phyloP scores from a whole-genome alignment of 768 basidiomycete species.

The Mycena rebaudengoi region DNA sequence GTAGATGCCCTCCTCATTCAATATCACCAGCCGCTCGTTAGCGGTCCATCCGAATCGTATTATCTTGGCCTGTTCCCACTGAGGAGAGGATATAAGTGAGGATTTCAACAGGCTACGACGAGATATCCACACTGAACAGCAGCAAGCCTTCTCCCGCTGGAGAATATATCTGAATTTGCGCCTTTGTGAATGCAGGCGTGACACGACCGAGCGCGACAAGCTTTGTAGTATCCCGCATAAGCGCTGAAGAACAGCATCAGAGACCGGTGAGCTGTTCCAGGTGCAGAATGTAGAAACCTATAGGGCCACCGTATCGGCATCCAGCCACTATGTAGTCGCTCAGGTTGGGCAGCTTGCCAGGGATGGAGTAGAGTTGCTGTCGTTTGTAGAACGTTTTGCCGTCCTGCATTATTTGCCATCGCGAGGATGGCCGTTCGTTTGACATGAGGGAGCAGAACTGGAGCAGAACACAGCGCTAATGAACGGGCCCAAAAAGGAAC shows the following conservation, averaged over 20 bases:
- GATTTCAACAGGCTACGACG: constrained; percentile 15
- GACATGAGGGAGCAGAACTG: constrained; percentile 7
- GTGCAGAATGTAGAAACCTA: constrained; percentile 62
- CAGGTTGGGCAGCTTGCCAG: constrained; percentile 81
- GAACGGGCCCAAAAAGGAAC: background rate
- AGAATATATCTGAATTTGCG: constrained; percentile 90
- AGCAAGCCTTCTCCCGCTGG: constrained; percentile 80
- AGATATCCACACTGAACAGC: constrained; percentile 74
- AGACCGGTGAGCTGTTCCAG: background rate
- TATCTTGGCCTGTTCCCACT: constrained; percentile 94
- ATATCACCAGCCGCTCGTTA: constrained; percentile 83
- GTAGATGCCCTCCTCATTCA: constrained; percentile 94
- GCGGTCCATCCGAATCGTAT: constrained; percentile 84
- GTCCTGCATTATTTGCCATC: constrained; percentile 93
- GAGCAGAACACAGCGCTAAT: no score
- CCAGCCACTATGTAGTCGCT: constrained; percentile 83
- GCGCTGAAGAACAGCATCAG: constrained; percentile 55
- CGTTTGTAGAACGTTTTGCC: constrained; percentile 88
- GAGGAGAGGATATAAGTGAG: constrained; percentile 16
- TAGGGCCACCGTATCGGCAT: constrained; percentile 87
- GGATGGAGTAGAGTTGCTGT: constrained; percentile 84
- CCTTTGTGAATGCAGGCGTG: constrained; percentile 66
- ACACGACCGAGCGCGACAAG: constrained; percentile 74
- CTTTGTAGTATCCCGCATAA: constrained; percentile 88
- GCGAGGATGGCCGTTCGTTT: constrained; percentile 74